These are phyloP conservation scores for Alternaria viburni DNA, from an alignment of 2,329 filamentous ascomycete species.

Conservation along the genomic window DNA sequence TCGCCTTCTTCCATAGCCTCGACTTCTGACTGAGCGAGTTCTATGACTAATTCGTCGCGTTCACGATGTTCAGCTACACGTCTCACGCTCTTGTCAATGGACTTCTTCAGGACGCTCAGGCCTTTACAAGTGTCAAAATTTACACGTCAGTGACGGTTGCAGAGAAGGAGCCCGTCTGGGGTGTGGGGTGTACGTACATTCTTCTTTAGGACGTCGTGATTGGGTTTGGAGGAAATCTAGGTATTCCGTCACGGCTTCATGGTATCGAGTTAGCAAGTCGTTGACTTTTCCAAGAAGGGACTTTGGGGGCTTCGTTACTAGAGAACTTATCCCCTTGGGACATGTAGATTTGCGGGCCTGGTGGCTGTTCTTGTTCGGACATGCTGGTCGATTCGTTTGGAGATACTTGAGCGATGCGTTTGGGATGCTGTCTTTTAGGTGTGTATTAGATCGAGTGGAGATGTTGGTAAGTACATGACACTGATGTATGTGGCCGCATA, in stretches of 20 bases:
- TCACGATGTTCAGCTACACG: not conserved
- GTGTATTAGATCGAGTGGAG: not conserved
- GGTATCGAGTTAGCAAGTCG: not conserved
- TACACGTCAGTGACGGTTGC: not conserved
- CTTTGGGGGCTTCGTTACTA: not conserved
- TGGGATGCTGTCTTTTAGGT: not conserved
- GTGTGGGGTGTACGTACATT: not conserved
- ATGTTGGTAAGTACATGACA: accelerated
- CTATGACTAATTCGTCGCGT: not conserved
- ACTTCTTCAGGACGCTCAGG: not conserved
- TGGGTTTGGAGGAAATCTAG: not conserved
- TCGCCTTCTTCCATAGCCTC: not conserved
- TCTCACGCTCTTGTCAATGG: not conserved
- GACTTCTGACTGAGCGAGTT: not conserved
- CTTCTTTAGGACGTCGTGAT: not conserved
- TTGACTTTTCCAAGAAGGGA: not conserved
- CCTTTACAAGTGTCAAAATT: not conserved
- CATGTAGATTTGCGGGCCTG: not conserved
- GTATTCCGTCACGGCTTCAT: not conserved
- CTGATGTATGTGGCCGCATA: not conserved
- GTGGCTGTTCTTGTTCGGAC: not conserved
- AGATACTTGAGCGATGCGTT: not conserved
- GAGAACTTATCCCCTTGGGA: not conserved
- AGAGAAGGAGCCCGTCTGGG: not conserved
- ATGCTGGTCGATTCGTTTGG: not conserved